These are phyloP conservation scores for Nakazawaea sp. DNA, from an alignment of 805 yeast species.

Conservation along the genomic window DNA sequence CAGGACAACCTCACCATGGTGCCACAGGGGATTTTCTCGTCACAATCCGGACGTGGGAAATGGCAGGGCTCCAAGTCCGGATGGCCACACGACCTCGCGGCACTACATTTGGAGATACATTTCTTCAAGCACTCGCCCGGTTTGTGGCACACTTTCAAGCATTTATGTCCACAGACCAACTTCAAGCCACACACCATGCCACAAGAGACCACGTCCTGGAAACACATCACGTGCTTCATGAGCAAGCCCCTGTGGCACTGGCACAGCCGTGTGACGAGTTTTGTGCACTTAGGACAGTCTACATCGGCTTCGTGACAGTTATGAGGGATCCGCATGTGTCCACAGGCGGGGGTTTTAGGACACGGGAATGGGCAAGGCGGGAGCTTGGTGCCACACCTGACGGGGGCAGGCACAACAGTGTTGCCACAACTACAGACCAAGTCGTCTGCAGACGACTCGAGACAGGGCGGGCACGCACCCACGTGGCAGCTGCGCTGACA, in stretches of 20 bases:
- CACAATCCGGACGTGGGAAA: constrained; percentile 34
- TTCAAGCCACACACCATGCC: constrained; percentile 51
- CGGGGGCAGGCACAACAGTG: constrained; percentile 75
- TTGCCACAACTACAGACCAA: constrained; percentile 75
- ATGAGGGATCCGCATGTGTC: constrained; percentile 66
- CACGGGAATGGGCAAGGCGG: constrained; percentile 67
- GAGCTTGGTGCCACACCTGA: constrained; percentile 70
- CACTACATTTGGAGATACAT: constrained; percentile 58
- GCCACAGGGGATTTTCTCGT: constrained; percentile 44
- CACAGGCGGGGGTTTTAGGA: constrained; percentile 50
- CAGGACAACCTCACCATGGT: constrained; percentile 48
- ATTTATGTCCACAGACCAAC: constrained; percentile 44
- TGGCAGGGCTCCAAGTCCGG: constrained; percentile 62
- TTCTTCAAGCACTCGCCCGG: constrained; percentile 50
- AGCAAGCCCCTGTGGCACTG: constrained; percentile 46
- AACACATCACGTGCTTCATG: constrained; percentile 63
- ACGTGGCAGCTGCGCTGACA: constrained; percentile 71
- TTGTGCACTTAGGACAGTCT: constrained; percentile 74
- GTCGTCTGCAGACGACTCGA: constrained; percentile 77
- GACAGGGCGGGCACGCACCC: constrained; percentile 76
- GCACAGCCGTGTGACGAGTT: constrained; percentile 47
- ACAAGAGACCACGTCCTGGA: constrained; percentile 64
- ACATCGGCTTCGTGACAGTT: constrained; percentile 63
- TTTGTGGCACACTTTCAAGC: constrained; percentile 49
- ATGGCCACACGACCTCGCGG: constrained; percentile 61